Evolutionary conservation across 345 rosid genomes (phyloP), one percentile per base, ranked within the genome.

Genomic region (Aquilaria malaccensis): DNA sequence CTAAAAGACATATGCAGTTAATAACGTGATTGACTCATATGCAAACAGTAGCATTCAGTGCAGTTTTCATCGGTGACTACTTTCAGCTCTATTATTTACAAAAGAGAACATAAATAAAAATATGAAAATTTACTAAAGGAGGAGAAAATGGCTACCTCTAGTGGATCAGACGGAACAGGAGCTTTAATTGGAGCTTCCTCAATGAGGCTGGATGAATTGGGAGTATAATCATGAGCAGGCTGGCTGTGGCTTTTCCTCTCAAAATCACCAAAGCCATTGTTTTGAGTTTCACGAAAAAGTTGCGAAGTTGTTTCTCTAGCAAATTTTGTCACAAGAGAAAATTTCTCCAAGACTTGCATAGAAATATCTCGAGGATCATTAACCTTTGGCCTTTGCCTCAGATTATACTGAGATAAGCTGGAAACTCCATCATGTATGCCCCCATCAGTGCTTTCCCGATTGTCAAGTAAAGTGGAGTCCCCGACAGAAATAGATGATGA

Each of bases 301-400:
- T 88, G 99, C 30, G 95, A 80, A 66, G 97, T 90, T 58, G 97
- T 88, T 30, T 94, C 97, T 49, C 97, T 79, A 31, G 95, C 96
- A 83, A 91, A 91, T 77, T 84, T 91, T 30, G 99, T 88, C 63
- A 94, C 97, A 55, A 82, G 87, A 66, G 99, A 94, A 67, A 90
- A 94, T 71, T 88, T 94, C 77, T 88, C 99, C 72, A 94, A 62
- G 56, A 91, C 88, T 31, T 88, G 89, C 67, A 91, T 88, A 58
- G 97, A 85, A 59, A 91, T 83, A 73, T 94, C 99, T 53, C 89
- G 85, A 76, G 97, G 95, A 86, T 88, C 99, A 31, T 83, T 79
- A 78, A 62, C 67, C 78, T 81, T 88, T 9, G 78, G 87, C 77
- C 79, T 83, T 5, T 65, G 77, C 73, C 88, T 82, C 71, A 74